Evolutionary conservation across 768 basidiomycete species (phyloP).

Genomic region (Boletus subparvulus): DNA sequence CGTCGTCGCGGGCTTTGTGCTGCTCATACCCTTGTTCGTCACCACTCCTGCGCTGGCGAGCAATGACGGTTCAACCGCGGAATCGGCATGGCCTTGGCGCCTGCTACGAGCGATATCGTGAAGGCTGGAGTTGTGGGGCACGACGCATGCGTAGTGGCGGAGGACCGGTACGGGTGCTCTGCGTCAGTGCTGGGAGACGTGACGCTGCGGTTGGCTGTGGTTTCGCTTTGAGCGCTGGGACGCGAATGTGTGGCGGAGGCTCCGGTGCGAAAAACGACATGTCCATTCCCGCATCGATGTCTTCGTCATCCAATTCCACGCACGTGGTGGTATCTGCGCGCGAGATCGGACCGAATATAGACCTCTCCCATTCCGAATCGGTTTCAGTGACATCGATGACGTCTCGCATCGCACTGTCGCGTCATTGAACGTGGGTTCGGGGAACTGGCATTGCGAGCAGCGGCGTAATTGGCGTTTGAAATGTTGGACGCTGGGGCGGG

Average conservation of each 20-base stretch:
- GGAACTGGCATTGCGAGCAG: no score
- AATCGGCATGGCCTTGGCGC: conserved; percentile 13
- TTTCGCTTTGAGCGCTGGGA: background rate
- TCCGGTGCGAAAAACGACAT: conserved; percentile 11
- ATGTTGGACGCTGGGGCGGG: no score
- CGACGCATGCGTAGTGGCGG: conserved; percentile 33
- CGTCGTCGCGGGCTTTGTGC: background rate
- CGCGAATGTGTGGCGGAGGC: background rate
- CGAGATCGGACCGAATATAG: background rate
- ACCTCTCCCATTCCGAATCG: conserved; percentile 12
- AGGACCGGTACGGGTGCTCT: conserved; percentile 18
- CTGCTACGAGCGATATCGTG: conserved; percentile 31
- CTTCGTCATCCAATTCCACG: conserved; percentile 18
- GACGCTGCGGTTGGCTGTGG: background rate
- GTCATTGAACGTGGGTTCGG: no score
- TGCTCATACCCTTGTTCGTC: no score
- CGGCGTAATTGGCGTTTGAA: no score
- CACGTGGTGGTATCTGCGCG: conserved; percentile 5
- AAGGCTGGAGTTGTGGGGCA: conserved; percentile 9
- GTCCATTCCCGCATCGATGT: conserved; percentile 17
- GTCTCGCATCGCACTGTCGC: conserved; percentile 1
- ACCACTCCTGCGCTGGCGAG: conserved; percentile 10
- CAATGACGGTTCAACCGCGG: conserved; percentile 32
- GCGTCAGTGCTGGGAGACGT: conserved; percentile 5
- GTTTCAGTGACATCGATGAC: conserved; percentile 22